Conservation (phyloP, 1,284 basidiomycete species). For the Microbotryum scabiosae region DNA sequence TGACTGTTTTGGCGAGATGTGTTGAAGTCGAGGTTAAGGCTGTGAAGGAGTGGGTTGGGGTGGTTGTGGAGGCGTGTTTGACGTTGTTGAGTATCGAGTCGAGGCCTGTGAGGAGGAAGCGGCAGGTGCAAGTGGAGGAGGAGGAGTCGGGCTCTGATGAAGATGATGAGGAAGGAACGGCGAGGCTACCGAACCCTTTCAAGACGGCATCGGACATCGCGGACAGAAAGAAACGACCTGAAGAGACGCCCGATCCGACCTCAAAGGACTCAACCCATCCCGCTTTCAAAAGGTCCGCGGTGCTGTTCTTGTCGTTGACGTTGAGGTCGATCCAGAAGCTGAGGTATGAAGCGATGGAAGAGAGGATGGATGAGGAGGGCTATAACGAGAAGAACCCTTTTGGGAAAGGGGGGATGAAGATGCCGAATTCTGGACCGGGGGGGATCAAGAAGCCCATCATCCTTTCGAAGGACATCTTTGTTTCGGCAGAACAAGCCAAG, state of each 20-base stretch:
- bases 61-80: conserved; percentile 58
- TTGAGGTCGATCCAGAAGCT: conserved; percentile 36
- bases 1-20: conserved; percentile 72
- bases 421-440: conserved; percentile 12
- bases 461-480: too few relatives aligned
- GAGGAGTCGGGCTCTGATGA: neutral
- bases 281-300: conserved; percentile 66
- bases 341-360: conserved; percentile 39
- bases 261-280: conserved; percentile 59
- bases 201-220: neutral
- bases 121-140: neutral
- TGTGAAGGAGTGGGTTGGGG: conserved; percentile 54
- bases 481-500: too few relatives aligned
- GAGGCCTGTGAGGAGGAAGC: conserved; percentile 12
- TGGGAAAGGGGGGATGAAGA: conserved; percentile 19
- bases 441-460: neutral
- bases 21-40: conserved; percentile 57
- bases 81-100: conserved; percentile 69
- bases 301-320: conserved; percentile 65
- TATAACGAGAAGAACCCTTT: neutral
- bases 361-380: conserved; percentile 16
- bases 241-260: conserved; percentile 49
- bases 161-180: conserved; percentile 8
- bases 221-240: conserved; percentile 2
- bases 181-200: conserved; percentile 5